These are phyloP conservation scores for Cyphellophora europaea DNA, from an alignment of 2,329 filamentous ascomycete species.

Conservation along the genomic window DNA sequence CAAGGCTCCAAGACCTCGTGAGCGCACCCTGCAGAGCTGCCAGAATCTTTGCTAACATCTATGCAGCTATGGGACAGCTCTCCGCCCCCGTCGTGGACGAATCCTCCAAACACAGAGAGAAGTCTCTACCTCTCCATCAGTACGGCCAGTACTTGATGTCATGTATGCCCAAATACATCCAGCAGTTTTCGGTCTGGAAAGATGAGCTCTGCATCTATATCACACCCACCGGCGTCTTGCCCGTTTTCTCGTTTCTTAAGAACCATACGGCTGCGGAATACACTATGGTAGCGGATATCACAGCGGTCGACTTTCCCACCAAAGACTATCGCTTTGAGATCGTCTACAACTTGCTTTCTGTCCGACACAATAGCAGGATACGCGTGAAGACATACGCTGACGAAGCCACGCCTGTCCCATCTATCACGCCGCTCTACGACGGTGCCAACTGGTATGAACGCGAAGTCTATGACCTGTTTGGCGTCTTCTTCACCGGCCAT, in stretches of 20 bases:
- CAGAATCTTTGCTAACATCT: slow-evolving; percentile 2
- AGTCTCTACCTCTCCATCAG: slow-evolving; percentile 78
- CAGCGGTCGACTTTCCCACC: slow-evolving; percentile 90
- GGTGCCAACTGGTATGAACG: slow-evolving; percentile 98
- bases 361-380: slow-evolving; percentile 93
- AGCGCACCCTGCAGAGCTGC: slow-evolving; percentile 18
- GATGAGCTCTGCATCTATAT: slow-evolving; percentile 96
- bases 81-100: slow-evolving; percentile 79
- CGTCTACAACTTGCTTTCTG: slow-evolving; percentile 92
- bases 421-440: slow-evolving; percentile 75
- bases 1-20: slow-evolving; percentile 45
- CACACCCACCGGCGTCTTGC: slow-evolving; percentile 75
- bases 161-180: slow-evolving; percentile 92
- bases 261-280: slow-evolving; percentile 96
- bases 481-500: slow-evolving; percentile 92
- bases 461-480: slow-evolving; percentile 95
- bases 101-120: slow-evolving; percentile 82
- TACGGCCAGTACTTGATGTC: slow-evolving; percentile 97
- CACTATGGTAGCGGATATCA: slow-evolving; percentile 87
- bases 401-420: slow-evolving; percentile 87
- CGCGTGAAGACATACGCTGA: slow-evolving; percentile 98
- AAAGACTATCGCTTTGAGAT: slow-evolving; percentile 94
- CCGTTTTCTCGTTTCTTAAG: slow-evolving; percentile 90
- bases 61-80: slow-evolving; percentile 49
- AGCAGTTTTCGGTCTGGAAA: slow-evolving; percentile 99